Base-by-base conservation (phyloP, 2,329 filamentous ascomycete genomes). In the Sporothrix curviconia region DNA sequence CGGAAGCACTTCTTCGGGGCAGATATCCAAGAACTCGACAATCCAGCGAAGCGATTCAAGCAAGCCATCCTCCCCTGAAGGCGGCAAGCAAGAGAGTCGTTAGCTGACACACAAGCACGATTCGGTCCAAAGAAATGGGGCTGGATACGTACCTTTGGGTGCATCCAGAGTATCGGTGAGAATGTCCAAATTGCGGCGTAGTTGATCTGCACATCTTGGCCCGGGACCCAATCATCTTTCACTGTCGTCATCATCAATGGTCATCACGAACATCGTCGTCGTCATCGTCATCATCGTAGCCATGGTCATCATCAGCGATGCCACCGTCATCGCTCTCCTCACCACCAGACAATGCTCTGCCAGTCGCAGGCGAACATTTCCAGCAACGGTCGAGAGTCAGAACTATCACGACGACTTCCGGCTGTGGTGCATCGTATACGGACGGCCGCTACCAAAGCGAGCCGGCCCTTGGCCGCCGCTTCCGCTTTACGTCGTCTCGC, bases 11-110 rank as follows among this genome's bases (percentile, higher is more conserved):
- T 99, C 94, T 68, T 96, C 94, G 0, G 94, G 92, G 65, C 92
- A 96, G 46, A 99, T 97, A 62, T 97, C 92, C 64, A 99, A 87
- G 69, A 99, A 96, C 59, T 88, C 89, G 63, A 96, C 91, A 62
- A 99, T 91, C 94, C 94, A 99, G 61, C 90, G 84, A 28, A 99
- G 77, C 3, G 92, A 91, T 55, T 95, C 95, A 39, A 96, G 79
- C 44, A 96, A 82, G 62, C 95, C 92, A 66, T 96, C 90, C 69
- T 97, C 91, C 19, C 56, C 59, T 59, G 14, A 12, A 49, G 19
- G n/a, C 6, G 17, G 42, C 24, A 56, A 47, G 28, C 54, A 42
- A 49, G 8, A 24, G 22, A 28, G 2, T 1, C 8, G 24, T 39
- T 39, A n/a, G n/a, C n/a, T n/a, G n/a, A n/a, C 37, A 15, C 9